Percentiles rank a stretch among this genome's conserved stretches.
phyloP scores from a whole-genome alignment of 306 rosid genomes.

The Lathyrus sativus region DNA sequence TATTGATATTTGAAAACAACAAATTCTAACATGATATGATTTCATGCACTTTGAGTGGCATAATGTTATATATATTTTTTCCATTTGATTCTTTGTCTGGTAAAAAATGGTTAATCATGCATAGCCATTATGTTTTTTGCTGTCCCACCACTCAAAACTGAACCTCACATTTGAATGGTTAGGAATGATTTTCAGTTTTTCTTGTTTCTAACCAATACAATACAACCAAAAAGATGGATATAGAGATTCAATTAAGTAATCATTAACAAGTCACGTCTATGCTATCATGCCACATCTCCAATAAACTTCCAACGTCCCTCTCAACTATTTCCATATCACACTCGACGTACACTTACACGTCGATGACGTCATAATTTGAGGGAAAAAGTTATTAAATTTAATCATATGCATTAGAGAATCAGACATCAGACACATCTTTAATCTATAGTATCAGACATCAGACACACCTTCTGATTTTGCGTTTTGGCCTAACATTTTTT shows the following conservation, averaged over 20 bases:
- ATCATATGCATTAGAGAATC: neutral
- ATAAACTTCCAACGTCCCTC: conserved; percentile 36
- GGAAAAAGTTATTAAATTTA: neutral
- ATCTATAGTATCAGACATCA: neutral
- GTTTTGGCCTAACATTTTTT: conserved; percentile 27
- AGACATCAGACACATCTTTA: neutral
- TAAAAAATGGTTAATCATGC: conserved; percentile 37
- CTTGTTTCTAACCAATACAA: conserved; percentile 31
- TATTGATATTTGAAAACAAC: conserved; percentile 29
- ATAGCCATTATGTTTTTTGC: conserved; percentile 30
- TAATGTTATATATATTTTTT: conserved; percentile 8
- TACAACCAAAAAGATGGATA: conserved; percentile 36
- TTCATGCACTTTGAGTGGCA: conserved; percentile 39
- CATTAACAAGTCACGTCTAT: conserved; percentile 37
- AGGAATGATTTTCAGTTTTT: conserved; percentile 43
- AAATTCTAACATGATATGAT: conserved; percentile 32
- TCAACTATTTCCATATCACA: neutral
- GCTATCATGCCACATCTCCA: conserved; percentile 37
- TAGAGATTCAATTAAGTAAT: conserved; percentile 37
- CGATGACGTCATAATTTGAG: neutral
- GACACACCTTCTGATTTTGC: neutral
- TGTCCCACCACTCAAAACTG: conserved; percentile 51
- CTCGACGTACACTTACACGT: neutral
- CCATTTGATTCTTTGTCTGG: conserved; percentile 34
- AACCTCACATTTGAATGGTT: conserved; percentile 44